Base-by-base conservation (phyloP, 768 basidiomycete species). In the Lentinula edodes region DNA sequence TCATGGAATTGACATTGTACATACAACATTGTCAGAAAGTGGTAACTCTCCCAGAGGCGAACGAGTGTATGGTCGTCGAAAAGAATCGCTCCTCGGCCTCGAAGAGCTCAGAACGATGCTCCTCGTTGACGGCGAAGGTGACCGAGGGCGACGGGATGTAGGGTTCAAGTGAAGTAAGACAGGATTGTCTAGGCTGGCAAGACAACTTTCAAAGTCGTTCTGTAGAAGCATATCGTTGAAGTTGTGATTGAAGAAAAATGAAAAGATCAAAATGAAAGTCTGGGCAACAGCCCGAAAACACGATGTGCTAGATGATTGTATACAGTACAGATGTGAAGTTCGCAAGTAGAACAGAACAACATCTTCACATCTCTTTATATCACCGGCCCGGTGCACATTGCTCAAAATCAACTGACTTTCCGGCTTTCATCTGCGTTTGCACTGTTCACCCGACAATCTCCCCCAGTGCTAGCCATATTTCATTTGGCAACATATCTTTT, bases 51-150 rank as follows among this genome's bases (percentile, higher is more conserved):
- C 55, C 1, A 56, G 41, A 35, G 55, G 55, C 23, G 55, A 56
- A n/a, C 55, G 55, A 45, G 39, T 56, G 23, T 56, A 56, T 20
- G 39, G 55, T 34, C 55, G 55, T 56, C 55, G 55, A 41, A 56
- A 20, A 16, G 55, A 56, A 9, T 56, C 23, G 39, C 39, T 56
- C 23, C 55, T 56, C 23, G 41, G 39, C 6, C 55, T 56, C 35
- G 53, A 9, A 23, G 53, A 54, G 15, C 18, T 20, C 39, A 41
- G 9, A 13, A 43, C 20, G 32, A 43, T 34, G 13, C 38, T 42
- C 39, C 43, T 56, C 18, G 36, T 38, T n/a, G 53, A 54, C 36
- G 35, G 36, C 36, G 36, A 36, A 54, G 35, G 35, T 13, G 34
- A 39, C 35, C 7, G 53, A 39, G 39, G 39, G 16, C 38, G 55